These are phyloP conservation scores for Carpinus fangiana DNA, from an alignment of 306 rosid genomes.

Conservation along the genomic window DNA sequence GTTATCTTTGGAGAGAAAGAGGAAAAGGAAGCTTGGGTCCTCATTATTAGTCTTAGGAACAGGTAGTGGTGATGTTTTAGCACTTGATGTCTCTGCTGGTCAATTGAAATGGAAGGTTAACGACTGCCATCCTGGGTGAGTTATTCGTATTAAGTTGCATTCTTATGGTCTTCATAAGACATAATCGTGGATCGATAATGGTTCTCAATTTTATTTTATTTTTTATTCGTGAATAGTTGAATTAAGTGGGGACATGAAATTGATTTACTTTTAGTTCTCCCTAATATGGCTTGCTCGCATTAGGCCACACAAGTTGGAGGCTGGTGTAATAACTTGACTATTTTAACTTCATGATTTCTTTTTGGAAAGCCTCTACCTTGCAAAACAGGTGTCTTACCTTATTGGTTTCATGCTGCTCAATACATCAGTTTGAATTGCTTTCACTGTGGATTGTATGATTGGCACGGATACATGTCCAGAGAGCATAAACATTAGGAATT, in stretches of 20 bases:
- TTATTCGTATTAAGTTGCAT: not conserved
- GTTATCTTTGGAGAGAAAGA: slow-evolving; percentile 71
- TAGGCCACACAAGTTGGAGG: too few species aligned
- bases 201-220: too few species aligned
- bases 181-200: not conserved
- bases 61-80: slow-evolving; percentile 86
- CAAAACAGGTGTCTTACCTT: not conserved
- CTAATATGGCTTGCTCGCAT: not conserved
- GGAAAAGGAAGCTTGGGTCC: slow-evolving; percentile 69
- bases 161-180: not conserved
- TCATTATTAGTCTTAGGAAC: slow-evolving; percentile 85
- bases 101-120: slow-evolving; percentile 72
- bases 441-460: not conserved
- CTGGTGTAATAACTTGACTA: too few species aligned
- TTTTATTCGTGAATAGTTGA: not conserved
- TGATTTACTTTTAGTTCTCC: not conserved
- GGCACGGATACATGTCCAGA: not conserved
- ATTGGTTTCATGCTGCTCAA: not conserved
- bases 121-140: slow-evolving; percentile 96
- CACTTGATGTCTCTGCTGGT: slow-evolving; percentile 80
- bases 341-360: not conserved
- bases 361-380: not conserved
- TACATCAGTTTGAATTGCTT: not conserved
- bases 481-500: not conserved
- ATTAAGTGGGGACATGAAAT: not conserved